phyloP scores from a whole-genome alignment of 2,329 filamentous ascomycete genomes.

The Rhinocladiella mackenziei region DNA sequence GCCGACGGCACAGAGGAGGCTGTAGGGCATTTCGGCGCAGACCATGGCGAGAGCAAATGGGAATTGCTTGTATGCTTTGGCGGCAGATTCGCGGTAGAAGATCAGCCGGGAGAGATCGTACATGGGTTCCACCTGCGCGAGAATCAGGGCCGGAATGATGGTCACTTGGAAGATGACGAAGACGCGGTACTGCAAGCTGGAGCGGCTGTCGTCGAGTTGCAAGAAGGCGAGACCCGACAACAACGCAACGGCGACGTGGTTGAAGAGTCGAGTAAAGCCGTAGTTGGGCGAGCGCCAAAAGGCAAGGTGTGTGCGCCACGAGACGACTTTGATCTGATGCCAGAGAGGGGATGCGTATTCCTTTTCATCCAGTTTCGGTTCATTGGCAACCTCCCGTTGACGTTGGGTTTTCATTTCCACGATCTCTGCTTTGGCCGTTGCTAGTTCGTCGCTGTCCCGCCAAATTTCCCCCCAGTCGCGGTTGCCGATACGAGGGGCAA shows the following conservation, averaged over 20 bases:
- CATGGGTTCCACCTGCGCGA: conserved; percentile 79
- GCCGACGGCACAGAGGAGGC: conserved; percentile 68
- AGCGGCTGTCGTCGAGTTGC: conserved; percentile 68
- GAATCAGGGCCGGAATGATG: conserved; percentile 75
- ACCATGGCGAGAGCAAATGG: conserved; percentile 75
- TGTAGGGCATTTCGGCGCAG: conserved; percentile 81
- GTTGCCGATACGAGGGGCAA: conserved; percentile 65
- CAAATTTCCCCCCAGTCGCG: conserved; percentile 79
- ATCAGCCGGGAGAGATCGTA: conserved; percentile 75
- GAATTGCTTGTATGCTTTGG: conserved; percentile 79
- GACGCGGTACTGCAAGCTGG: conserved; percentile 76
- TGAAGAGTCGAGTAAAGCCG: conserved; percentile 81
- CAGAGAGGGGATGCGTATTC: conserved; percentile 78
- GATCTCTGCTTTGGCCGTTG: conserved; percentile 63
- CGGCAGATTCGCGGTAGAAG: conserved; percentile 79
- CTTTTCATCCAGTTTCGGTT: conserved; percentile 52
- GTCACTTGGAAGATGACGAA: conserved; percentile 87
- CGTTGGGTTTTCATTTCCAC: conserved; percentile 61
- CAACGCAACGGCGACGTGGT: conserved; percentile 72
- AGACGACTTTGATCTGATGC: conserved; percentile 75
- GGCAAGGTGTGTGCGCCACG: conserved; percentile 66
- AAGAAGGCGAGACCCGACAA: conserved; percentile 77
- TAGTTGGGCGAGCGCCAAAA: conserved; percentile 89
- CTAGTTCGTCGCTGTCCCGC: conserved; percentile 67
- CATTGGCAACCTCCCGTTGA: conserved; percentile 43